Evolutionary conservation across 2,329 filamentous ascomycete species (phyloP), one percentile per base, ranked within the genome.

Genomic region (Fusarium oligoseptatum): DNA sequence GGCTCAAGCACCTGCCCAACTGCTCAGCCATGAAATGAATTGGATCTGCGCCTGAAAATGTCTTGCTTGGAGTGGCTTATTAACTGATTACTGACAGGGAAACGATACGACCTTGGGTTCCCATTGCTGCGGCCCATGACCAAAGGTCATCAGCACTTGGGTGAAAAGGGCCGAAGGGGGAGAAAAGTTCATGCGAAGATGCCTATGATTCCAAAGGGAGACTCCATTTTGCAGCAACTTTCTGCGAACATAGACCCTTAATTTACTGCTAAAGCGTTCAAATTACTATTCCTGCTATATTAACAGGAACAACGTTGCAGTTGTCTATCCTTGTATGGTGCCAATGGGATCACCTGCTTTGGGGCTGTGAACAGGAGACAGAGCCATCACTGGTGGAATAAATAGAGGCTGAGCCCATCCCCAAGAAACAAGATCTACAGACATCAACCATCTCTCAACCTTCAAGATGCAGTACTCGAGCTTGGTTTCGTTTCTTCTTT

Each of bases 401-500:
- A 52, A 52, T 52, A 52, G 48, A 52, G 3, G 27, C 48, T 52
- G 10, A 32, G 48, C 48, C 27, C 27, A 52, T 52, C 48, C 48
- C 10, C 48, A 20, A 10, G 11, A 32, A 52, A 14, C 48, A 52
- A 4, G 17, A 14, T 52, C 48, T 52, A 12, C 48, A 32, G 48
- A 20, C 48, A 52, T n/a, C 48, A 52, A 4, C 43, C 15, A 32
- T 10, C 55, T 58, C 55, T 37, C 55, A 17, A 17, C 29, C 27
- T 56, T 57, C 65, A 67, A 50, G 27, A 67, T 67, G 58, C 36
- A 57, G 6, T 57, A 57, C 29, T 32, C 32, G 12, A 34, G 9
- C 20, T 10, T 67, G 12, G 20, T 32, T 48, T 24, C 71, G 0
- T 6, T 69, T 1, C 8, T 75, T 3, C 70, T 75, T 8, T 8